phyloP scores from a whole-genome alignment of 1,139 yeast genomes.

The Saccharomyces hybrid region DNA sequence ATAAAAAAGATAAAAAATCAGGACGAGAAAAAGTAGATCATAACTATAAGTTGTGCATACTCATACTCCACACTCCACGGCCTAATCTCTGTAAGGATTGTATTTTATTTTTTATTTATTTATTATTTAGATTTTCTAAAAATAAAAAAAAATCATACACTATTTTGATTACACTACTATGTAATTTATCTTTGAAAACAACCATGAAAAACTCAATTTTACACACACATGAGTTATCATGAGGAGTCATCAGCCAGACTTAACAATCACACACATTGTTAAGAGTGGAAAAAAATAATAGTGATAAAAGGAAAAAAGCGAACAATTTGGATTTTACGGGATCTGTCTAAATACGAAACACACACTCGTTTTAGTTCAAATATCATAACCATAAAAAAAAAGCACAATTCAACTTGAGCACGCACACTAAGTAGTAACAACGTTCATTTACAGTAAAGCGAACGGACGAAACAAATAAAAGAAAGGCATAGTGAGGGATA shows the following conservation, averaged over 20 bases:
- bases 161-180: not conserved
- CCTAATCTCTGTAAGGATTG: not conserved
- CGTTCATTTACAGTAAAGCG: not conserved
- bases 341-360: not conserved
- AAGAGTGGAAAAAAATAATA: not conserved
- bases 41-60: not conserved
- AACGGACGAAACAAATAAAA: slow-evolving; percentile 2
- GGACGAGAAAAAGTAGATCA: not conserved
- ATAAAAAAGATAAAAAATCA: not conserved
- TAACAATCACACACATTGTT: not conserved
- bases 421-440: slow-evolving; percentile 2
- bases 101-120: not conserved
- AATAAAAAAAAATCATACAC: not conserved
- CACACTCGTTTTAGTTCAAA: not conserved
- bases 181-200: not conserved
- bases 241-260: not conserved
- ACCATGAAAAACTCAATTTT: not conserved
- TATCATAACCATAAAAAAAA: not conserved
- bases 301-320: not conserved
- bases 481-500: not conserved
- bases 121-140: not conserved
- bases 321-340: not conserved
- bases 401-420: slow-evolving; percentile 3
- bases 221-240: slow-evolving; percentile 1
- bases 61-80: not conserved